Conservation (phyloP, 208 protist species). For the Leishmania martiniquensis region DNA sequence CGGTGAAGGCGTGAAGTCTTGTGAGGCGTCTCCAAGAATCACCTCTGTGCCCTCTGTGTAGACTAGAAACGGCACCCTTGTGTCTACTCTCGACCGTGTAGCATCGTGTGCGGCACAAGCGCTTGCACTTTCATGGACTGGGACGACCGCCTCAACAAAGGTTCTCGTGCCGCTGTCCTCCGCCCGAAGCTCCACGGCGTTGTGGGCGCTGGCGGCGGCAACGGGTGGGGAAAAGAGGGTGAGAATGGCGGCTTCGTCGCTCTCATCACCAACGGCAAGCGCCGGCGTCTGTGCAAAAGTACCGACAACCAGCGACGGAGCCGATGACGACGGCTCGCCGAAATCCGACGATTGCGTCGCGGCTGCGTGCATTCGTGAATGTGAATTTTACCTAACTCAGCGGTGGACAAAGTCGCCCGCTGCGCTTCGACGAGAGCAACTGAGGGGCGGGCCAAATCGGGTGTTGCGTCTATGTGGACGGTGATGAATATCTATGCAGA, state of each 20-base stretch:
- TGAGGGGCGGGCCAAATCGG: not conserved
- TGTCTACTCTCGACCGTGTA: not conserved
- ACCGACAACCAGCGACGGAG: not conserved
- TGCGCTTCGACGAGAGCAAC: not conserved
- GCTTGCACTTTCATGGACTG: not conserved
- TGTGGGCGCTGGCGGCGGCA: not conserved
- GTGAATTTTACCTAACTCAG: not conserved
- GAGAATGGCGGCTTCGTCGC: not conserved
- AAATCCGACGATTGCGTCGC: not conserved
- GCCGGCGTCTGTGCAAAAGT: not conserved
- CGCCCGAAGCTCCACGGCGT: too few relatives aligned
- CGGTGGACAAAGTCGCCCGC: not conserved
- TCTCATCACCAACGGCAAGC: not conserved
- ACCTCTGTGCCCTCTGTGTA: not conserved
- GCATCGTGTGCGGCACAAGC: not conserved
- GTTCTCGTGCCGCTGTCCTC: not conserved
- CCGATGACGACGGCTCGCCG: not conserved
- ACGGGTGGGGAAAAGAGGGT: not conserved
- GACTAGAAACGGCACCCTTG: not conserved
- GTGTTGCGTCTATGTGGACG: not conserved
- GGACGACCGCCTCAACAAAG: not conserved
- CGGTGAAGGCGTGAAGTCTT: not conserved
- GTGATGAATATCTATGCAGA: slow-evolving; percentile 2
- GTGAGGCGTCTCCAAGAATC: slow-evolving; percentile 10
- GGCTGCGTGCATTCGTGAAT: not conserved